A percentile compares a stretch with the other conserved stretches of the same genome.
Evolutionary conservation across 1,284 basidiomycete genomes (phyloP).

Genomic region (Irpex rosettiformis): DNA sequence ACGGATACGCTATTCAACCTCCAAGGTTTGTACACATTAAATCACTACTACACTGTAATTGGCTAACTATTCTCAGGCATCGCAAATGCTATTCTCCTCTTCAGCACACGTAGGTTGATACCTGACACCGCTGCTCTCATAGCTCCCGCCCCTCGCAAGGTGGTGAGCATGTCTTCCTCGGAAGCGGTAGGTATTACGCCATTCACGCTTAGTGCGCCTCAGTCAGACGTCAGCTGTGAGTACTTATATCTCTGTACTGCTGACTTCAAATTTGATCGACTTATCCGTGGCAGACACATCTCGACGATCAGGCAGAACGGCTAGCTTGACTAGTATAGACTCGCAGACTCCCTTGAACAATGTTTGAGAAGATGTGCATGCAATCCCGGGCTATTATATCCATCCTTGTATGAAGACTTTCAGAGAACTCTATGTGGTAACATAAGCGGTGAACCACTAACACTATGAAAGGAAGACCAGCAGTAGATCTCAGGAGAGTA

Average conservation of each 20-base stretch:
- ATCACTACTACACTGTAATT: neutral
- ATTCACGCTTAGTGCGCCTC: slow-evolving; percentile 22
- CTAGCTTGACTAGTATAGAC: slow-evolving; percentile 7
- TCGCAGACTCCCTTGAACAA: slow-evolving; percentile 9
- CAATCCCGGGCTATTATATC: too few species aligned
- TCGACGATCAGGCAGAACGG: neutral
- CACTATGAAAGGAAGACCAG: too few species aligned
- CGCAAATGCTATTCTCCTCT: slow-evolving; percentile 30
- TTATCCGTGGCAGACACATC: neutral
- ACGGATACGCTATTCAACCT: slow-evolving; percentile 37
- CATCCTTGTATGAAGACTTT: too few species aligned
- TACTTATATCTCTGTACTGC: neutral
- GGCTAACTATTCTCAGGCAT: slow-evolving; percentile 24
- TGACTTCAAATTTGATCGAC: neutral
- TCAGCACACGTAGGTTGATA: slow-evolving; percentile 28
- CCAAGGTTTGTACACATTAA: slow-evolving; percentile 24
- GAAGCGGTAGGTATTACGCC: slow-evolving; percentile 31
- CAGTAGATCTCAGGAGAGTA: too few species aligned
- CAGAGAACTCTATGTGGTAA: too few species aligned
- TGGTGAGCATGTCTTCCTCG: slow-evolving; percentile 22
- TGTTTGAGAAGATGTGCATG: neutral
- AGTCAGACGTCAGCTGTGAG: neutral
- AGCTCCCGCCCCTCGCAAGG: slow-evolving; percentile 26
- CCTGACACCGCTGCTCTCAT: slow-evolving; percentile 27
- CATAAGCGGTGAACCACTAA: too few species aligned